phyloP scores from a whole-genome alignment of 805 yeast genomes.

The Kurtzmaniella fragi region DNA sequence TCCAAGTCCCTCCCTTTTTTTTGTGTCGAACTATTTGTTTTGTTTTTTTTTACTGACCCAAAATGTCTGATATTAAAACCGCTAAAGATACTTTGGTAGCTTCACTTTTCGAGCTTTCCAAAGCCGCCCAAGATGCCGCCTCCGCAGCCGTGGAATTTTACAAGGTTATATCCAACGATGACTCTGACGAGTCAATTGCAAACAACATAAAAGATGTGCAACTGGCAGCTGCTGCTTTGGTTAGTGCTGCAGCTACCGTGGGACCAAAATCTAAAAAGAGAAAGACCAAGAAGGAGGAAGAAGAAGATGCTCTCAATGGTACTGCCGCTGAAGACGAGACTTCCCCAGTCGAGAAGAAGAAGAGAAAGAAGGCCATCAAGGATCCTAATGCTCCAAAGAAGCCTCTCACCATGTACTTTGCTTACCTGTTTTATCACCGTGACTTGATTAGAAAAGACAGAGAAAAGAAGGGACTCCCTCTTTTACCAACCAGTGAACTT shows the following conservation, averaged over 20 bases:
- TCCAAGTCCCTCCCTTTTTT: not conserved
- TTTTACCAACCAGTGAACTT: conserved; percentile 70
- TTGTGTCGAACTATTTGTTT: not conserved
- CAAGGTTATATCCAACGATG: conserved; percentile 45
- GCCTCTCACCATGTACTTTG: conserved; percentile 83
- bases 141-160: conserved; percentile 73
- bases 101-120: conserved; percentile 74
- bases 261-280: conserved; percentile 3
- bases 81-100: conserved; percentile 46
- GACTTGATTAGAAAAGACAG: conserved; percentile 68
- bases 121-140: conserved; percentile 84
- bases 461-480: conserved; percentile 48
- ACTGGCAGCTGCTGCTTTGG: conserved; percentile 23
- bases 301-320: not conserved
- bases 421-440: conserved; percentile 69
- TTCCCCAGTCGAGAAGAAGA: conserved; percentile 31
- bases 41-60: not conserved
- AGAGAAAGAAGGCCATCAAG: conserved; percentile 45
- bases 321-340: conserved; percentile 5
- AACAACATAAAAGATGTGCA: conserved; percentile 34
- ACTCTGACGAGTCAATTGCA: conserved; percentile 34
- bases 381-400: conserved; percentile 97
- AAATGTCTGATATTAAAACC: conserved; percentile 15
- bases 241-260: conserved; percentile 9
- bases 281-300: conserved; percentile 4